Percentiles rank a stretch among this genome's conserved stretches.
Conservation (phyloP, 805 yeast genomes). For the Candida rishiriensis region DNA sequence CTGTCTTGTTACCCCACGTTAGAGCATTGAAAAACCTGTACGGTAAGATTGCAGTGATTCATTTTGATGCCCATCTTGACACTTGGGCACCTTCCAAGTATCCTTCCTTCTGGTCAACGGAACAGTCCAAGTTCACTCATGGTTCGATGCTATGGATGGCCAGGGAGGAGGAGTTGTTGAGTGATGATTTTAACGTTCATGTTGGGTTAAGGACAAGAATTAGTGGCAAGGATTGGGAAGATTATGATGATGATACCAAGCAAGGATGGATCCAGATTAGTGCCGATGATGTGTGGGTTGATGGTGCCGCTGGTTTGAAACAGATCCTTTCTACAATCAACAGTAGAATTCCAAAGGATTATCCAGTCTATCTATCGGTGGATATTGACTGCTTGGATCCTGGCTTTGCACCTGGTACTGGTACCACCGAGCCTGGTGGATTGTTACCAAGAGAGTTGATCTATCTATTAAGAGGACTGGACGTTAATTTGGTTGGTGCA, state of each 20-base stretch:
- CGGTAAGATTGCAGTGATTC: slow-evolving; percentile 70
- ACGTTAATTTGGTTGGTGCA: slow-evolving; percentile 48
- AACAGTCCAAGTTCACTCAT: slow-evolving; percentile 58
- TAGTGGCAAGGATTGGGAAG: slow-evolving; percentile 54
- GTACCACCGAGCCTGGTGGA: slow-evolving; percentile 59
- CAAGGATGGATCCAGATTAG: slow-evolving; percentile 68
- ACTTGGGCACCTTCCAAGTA: slow-evolving; percentile 75
- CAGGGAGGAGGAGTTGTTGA: slow-evolving; percentile 57
- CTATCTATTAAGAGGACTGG: slow-evolving; percentile 42
- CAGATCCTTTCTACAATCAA: slow-evolving; percentile 49
- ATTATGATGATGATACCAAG: slow-evolving; percentile 59
- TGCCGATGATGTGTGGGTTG: slow-evolving; percentile 69
- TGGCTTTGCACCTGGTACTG: slow-evolving; percentile 54
- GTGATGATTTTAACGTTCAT: slow-evolving; percentile 56
- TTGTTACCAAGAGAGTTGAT: slow-evolving; percentile 52
- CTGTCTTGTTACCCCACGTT: slow-evolving; percentile 67
- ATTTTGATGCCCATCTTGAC: slow-evolving; percentile 83
- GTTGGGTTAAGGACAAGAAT: slow-evolving; percentile 75
- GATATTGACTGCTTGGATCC: slow-evolving; percentile 66
- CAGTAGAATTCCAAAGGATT: slow-evolving; percentile 51
- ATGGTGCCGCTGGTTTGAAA: slow-evolving; percentile 49
- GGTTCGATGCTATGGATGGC: slow-evolving; percentile 90
- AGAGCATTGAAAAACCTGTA: slow-evolving; percentile 57
- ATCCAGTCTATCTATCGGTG: slow-evolving; percentile 73
- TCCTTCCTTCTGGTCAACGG: slow-evolving; percentile 37